Evolutionary conservation across 768 basidiomycete genomes (phyloP).

Genomic region (Punctularia strigosozonata): DNA sequence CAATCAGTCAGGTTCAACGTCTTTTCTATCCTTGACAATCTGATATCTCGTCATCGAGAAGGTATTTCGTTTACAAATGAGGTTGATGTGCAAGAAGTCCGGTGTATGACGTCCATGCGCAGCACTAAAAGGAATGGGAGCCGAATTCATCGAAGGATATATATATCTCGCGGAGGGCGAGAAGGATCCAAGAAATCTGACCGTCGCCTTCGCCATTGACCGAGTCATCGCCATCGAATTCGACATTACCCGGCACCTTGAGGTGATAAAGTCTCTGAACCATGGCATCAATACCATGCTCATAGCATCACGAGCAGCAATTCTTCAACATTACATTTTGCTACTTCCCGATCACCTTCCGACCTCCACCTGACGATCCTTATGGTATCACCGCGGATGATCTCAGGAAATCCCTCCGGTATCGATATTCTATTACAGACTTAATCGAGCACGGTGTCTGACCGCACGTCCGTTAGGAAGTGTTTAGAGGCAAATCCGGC

Average conservation of each 20-base stretch:
- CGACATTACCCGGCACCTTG: slow-evolving; percentile 59
- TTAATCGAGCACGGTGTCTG: no score
- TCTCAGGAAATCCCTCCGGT: slow-evolving; percentile 64
- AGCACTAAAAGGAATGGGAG: slow-evolving; percentile 66
- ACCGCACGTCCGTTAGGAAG: slow-evolving; percentile 28
- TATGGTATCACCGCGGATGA: slow-evolving; percentile 88
- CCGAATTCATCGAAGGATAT: slow-evolving; percentile 67
- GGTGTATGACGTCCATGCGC: slow-evolving; percentile 3
- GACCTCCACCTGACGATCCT: slow-evolving; percentile 87
- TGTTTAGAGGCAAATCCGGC: slow-evolving; percentile 71
- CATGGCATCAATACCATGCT: background rate
- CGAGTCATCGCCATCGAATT: slow-evolving; percentile 85
- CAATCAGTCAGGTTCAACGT: slow-evolving; percentile 77
- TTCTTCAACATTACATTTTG: slow-evolving; percentile 94
- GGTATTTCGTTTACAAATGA: slow-evolving; percentile 25
- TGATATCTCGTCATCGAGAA: slow-evolving; percentile 61
- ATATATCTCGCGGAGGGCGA: slow-evolving; percentile 82
- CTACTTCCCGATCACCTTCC: slow-evolving; percentile 97
- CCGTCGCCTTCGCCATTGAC: slow-evolving; percentile 81
- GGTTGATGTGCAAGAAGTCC: background rate
- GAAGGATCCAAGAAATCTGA: slow-evolving; percentile 92
- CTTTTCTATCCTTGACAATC: slow-evolving; percentile 67
- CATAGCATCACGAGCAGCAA: slow-evolving; percentile 31
- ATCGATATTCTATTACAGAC: no score
- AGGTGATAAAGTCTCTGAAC: slow-evolving; percentile 40